Conservation (phyloP, 441 rosid genomes). For the Francoa sonchifolia region DNA sequence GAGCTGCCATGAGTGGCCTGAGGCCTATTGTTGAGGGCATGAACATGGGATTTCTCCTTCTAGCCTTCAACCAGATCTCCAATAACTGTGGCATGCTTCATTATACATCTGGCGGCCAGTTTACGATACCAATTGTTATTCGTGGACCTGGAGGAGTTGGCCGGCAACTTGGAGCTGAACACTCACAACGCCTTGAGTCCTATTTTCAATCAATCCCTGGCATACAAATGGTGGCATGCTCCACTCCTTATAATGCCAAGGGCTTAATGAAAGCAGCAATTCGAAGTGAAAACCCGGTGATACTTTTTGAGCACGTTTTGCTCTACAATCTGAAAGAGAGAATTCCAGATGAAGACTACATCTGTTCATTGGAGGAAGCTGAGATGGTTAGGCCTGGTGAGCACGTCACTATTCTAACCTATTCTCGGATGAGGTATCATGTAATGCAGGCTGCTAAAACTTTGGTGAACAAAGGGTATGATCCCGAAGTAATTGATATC, state of each 20-base stretch:
- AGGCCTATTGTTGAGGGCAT: constrained; percentile 88
- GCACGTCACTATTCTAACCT: constrained; percentile 72
- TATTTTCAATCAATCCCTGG: constrained; percentile 96
- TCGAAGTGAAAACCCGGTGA: constrained; percentile 86
- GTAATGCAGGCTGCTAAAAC: constrained; percentile 96
- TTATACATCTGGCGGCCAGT: constrained; percentile 97
- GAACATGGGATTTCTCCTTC: constrained; percentile 98
- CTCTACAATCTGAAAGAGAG: constrained; percentile 89
- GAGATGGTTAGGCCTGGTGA: constrained; percentile 95
- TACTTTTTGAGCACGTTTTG: constrained; percentile 79
- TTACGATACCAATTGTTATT: constrained; percentile 72
- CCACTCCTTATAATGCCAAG: constrained; percentile 92
- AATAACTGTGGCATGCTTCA: constrained; percentile 99
- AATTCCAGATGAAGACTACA: constrained; percentile 75
- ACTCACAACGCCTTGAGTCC: constrained; percentile 88
- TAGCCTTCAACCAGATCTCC: constrained; percentile 97
- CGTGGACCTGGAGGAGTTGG: constrained; percentile 99
- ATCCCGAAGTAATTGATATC: constrained; percentile 80
- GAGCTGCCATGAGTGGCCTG: constrained; percentile 94
- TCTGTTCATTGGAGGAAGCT: constrained; percentile 79
- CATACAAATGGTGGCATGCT: constrained; percentile 99
- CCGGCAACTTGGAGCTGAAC: constrained; percentile 96
- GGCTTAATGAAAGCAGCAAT: constrained; percentile 98
- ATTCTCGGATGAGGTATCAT: constrained; percentile 86
- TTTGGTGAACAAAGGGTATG: constrained; percentile 79